Conservation (phyloP, 345 rosid species). For the Salix arbutifolia region DNA sequence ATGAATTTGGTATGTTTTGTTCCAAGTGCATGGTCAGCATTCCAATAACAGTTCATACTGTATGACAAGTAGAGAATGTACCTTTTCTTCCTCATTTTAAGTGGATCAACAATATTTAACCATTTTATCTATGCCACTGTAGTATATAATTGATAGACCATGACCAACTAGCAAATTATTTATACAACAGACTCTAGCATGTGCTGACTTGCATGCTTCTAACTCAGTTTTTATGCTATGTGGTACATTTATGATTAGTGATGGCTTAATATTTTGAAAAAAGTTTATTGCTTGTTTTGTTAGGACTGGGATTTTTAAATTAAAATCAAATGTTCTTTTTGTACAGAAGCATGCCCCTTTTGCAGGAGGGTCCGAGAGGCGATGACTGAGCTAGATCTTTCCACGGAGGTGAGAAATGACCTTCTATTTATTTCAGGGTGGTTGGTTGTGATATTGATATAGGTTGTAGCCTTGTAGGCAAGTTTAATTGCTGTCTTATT, state of each 20-base stretch:
- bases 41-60: not conserved
- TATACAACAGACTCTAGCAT: not conserved
- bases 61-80: not conserved
- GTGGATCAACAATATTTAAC: not conserved
- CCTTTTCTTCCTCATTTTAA: not conserved
- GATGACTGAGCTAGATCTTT: constrained; percentile 80
- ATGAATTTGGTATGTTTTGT: constrained; percentile 62
- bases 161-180: not conserved
- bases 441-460: not conserved
- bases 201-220: not conserved
- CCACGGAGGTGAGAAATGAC: constrained; percentile 47
- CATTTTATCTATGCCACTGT: not conserved
- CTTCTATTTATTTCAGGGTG: not conserved
- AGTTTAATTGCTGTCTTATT: not conserved
- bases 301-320: constrained; percentile 1
- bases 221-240: not conserved
- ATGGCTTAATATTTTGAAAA: not conserved
- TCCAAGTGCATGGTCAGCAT: not conserved
- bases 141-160: not conserved
- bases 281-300: not conserved
- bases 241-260: not conserved
- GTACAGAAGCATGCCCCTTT: constrained; percentile 82
- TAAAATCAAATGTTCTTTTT: constrained; percentile 14
- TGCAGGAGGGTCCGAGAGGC: constrained; percentile 86
- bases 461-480: not conserved